These are phyloP conservation scores for Cerrena zonata DNA, from an alignment of 1,284 basidiomycete species.

Conservation along the genomic window DNA sequence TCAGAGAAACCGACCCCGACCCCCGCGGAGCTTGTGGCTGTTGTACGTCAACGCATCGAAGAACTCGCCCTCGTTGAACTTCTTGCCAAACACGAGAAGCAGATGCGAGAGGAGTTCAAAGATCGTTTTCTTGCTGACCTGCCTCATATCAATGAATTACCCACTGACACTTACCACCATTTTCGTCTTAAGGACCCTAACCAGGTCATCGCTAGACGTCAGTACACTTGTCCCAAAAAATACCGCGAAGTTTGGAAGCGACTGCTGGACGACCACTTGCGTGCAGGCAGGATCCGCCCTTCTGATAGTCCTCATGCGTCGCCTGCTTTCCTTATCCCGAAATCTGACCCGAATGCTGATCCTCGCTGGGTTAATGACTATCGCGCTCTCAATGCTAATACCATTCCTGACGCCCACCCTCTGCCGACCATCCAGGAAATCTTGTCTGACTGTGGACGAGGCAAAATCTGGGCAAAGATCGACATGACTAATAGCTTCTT, in stretches of 20 bases:
- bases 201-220: slow-evolving; percentile 11
- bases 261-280: slow-evolving; percentile 14
- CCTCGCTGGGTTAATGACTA: slow-evolving; percentile 40
- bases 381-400: slow-evolving; percentile 32
- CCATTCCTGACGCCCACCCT: slow-evolving; percentile 29
- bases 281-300: slow-evolving; percentile 15
- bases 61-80: background rate
- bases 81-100: background rate
- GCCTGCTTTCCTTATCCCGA: slow-evolving; percentile 35
- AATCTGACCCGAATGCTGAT: slow-evolving; percentile 28
- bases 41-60: background rate
- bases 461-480: slow-evolving; percentile 30
- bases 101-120: background rate
- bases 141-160: background rate
- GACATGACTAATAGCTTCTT: slow-evolving; percentile 42
- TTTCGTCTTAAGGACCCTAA: slow-evolving; percentile 6
- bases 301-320: slow-evolving; percentile 26
- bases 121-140: background rate
- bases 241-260: slow-evolving; percentile 16
- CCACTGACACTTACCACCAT: background rate
- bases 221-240: slow-evolving; percentile 19
- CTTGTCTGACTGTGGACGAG: too few species aligned
- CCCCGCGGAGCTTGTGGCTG: background rate
- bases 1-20: background rate
- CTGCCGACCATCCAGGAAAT: slow-evolving; percentile 33